Conservation (phyloP, 2,329 filamentous ascomycete genomes). For the Fusarium decemcellulare region DNA sequence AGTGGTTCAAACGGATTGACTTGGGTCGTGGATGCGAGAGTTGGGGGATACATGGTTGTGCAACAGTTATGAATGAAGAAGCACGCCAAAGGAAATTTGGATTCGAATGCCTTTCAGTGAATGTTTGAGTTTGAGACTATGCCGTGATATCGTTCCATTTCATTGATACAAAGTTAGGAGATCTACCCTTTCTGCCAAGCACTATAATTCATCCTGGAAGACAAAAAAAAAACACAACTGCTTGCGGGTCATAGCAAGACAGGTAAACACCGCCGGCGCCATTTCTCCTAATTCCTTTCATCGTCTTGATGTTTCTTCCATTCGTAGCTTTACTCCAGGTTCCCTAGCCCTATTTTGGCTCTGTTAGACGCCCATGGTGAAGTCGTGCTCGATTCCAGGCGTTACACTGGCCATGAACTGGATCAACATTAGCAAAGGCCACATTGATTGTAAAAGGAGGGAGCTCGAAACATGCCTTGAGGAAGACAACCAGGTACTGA, state of each 20-base stretch:
- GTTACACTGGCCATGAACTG: constrained; percentile 90
- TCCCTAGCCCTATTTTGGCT: background rate
- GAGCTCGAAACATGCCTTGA: constrained; percentile 72
- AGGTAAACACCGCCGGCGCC: constrained; percentile 41
- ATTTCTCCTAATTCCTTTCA: constrained; percentile 18
- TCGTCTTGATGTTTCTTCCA: background rate
- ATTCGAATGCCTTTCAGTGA: background rate
- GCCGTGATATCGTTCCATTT: constrained; percentile 10
- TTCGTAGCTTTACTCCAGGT: background rate
- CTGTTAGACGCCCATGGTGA: constrained; percentile 44
- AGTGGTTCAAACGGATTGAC: background rate
- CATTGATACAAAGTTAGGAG: constrained; percentile 19
- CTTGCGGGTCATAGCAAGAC: constrained; percentile 3
- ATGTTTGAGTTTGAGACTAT: background rate
- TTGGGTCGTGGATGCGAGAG: constrained; percentile 12
- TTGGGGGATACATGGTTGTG: constrained; percentile 10
- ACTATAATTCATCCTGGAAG: constrained; percentile 6
- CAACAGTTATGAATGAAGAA: background rate
- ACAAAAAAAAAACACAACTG: background rate
- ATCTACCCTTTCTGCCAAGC: constrained; percentile 27
- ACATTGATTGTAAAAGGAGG: background rate
- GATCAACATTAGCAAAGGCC: constrained; percentile 9
- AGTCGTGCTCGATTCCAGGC: constrained; percentile 76
- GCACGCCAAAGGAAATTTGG: background rate
- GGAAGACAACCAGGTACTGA: constrained; percentile 88